Evolutionary conservation across 495 filamentous ascomycete species (phyloP), one percentile per base, ranked within the genome.

Genomic region (Aspergillus baeticus): DNA sequence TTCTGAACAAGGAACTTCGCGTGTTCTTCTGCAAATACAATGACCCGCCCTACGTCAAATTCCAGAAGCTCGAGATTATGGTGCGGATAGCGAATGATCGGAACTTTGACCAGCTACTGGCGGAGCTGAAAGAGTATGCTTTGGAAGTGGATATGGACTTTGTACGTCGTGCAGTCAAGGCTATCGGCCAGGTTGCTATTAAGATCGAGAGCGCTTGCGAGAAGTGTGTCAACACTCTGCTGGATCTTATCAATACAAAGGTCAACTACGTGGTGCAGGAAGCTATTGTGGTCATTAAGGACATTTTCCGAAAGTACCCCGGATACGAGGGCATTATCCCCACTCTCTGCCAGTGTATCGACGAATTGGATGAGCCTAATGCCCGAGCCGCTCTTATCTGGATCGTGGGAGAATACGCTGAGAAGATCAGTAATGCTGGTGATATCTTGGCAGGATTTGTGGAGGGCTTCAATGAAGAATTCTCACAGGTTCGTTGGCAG

Each of bases 11-110:
- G 69, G 94, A 98, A 72, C 86, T 98, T 48, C 86, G 94, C 44
- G 94, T 98, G 2, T 98, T 98, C 77, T 98, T 98, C 77, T 98
- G 94, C 86, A 98, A 98, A 76, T 98, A 98, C 77, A 97, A 98
- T 69, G 94, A 98, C 66, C 94, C 94, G 1, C 91, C 90, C 14
- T 98, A 98, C 65, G 88, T 98, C 71, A 98, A 98, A 68, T 84
- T 98, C 29, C 87, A 96, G 70, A 98, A 98, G 58, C 84, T 98
- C 42, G 94, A 98, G 65, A 98, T 98, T 54, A 98, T 98, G 94
- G 92, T 98, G 14, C 87, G 95, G 71, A 98, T 98, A 84, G 92
- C 94, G 45, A 98, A 96, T 73, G 91, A 96, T 56, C 90, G 89
- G 66, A 98, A 98, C 63, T 90, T 94, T 38, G 94, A 98, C 59